Percentiles rank a stretch among this genome's conserved stretches.
phyloP scores from a whole-genome alignment of 2,329 filamentous ascomycete species.

The Colletotrichum australisinense region DNA sequence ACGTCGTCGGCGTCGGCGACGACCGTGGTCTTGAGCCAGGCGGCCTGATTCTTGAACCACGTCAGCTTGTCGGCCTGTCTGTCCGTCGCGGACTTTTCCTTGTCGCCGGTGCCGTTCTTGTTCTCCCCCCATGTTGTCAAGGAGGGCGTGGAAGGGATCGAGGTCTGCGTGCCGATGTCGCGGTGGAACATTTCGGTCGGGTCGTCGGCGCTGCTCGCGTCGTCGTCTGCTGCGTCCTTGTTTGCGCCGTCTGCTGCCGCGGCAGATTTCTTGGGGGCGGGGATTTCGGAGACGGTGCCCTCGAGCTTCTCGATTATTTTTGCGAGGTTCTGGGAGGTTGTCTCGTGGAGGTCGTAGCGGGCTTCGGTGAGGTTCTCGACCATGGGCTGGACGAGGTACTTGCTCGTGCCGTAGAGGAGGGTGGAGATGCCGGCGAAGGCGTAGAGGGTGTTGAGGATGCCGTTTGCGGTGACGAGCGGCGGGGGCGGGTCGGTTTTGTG shows the following conservation, averaged over 20 bases:
- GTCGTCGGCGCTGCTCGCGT: slow-evolving; percentile 59
- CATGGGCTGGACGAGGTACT: slow-evolving; percentile 75
- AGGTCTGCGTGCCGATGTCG: slow-evolving; percentile 84
- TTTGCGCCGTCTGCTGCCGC: slow-evolving; percentile 24
- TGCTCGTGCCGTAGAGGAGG: slow-evolving; percentile 77
- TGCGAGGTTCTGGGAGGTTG: slow-evolving; percentile 57
- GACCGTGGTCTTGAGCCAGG: slow-evolving; percentile 56
- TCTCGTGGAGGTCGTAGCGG: slow-evolving; percentile 64
- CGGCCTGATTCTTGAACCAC: slow-evolving; percentile 55
- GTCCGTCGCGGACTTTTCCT: slow-evolving; percentile 34
- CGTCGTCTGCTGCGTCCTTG: slow-evolving; percentile 1
- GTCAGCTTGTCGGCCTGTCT: slow-evolving; percentile 56
- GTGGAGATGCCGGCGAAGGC: slow-evolving; percentile 68
- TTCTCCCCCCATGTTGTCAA: background rate
- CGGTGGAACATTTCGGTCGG: slow-evolving; percentile 85
- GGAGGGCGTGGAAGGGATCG: slow-evolving; percentile 44
- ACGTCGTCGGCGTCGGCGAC: slow-evolving; percentile 58
- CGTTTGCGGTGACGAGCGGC: slow-evolving; percentile 70
- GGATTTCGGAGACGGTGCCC: slow-evolving; percentile 70
- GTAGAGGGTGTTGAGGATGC: slow-evolving; percentile 70
- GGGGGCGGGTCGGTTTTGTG: slow-evolving; percentile 65
- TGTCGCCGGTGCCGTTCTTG: slow-evolving; percentile 16
- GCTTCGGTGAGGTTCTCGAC: slow-evolving; percentile 62
- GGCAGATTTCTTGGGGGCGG: slow-evolving; percentile 46
- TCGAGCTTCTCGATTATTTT: slow-evolving; percentile 64